A percentile compares a stretch with the other conserved stretches of the same genome.
Conservation (phyloP, 129 eudicot species). For the Helianthus tuberosus region DNA sequence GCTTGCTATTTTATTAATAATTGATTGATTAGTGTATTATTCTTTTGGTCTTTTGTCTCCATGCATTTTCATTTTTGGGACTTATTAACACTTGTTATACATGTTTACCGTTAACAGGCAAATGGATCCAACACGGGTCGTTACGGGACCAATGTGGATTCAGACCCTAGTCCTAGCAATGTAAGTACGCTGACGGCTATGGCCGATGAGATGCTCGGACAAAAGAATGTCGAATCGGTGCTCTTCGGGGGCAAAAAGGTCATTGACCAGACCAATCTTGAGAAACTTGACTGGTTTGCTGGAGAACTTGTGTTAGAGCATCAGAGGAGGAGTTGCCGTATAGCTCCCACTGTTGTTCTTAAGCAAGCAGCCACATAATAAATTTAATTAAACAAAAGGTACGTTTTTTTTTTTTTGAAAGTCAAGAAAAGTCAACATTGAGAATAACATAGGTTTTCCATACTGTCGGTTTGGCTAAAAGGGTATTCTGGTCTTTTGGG, state of each 20-base stretch:
- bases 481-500: conserved; percentile 20
- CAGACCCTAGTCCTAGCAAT: conserved; percentile 73
- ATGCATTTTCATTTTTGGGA: conserved; percentile 10
- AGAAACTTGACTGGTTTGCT: conserved; percentile 96
- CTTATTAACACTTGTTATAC: background rate
- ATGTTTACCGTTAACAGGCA: conserved; percentile 51
- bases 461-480: conserved; percentile 10
- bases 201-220: conserved; percentile 88
- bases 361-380: conserved; percentile 59
- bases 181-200: conserved; percentile 59
- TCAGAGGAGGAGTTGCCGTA: conserved; percentile 94
- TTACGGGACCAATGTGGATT: conserved; percentile 69
- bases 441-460: background rate
- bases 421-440: background rate
- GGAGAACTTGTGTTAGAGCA: conserved; percentile 91
- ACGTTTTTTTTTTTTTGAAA: background rate
- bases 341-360: conserved; percentile 99
- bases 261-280: conserved; percentile 73
- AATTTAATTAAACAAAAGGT: conserved; percentile 26
- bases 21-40: background rate
- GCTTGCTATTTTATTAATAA: conserved; percentile 4
- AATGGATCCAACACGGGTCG: conserved; percentile 67
- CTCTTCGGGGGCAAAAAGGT: conserved; percentile 84
- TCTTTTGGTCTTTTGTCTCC: conserved; percentile 6
- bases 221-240: conserved; percentile 86